Percentiles rank a stretch among this genome's conserved stretches.
phyloP scores from a whole-genome alignment of 805 yeast species.

The Scheffersomyces stipitis region DNA sequence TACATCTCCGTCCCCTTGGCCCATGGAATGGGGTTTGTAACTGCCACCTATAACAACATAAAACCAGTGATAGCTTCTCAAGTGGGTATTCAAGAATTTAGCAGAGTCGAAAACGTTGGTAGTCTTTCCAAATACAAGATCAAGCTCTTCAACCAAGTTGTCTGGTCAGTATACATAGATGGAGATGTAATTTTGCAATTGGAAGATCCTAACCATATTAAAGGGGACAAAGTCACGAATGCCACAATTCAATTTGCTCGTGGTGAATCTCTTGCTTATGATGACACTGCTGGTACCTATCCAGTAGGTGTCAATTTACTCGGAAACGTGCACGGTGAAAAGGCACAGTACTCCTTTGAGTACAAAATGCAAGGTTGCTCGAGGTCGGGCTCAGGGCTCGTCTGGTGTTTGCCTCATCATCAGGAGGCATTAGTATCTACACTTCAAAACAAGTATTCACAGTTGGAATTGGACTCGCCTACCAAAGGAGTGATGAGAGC shows the following conservation, averaged over 20 bases:
- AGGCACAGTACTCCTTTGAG: constrained; percentile 27
- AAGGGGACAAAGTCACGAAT: constrained; percentile 43
- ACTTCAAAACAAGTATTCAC: constrained; percentile 26
- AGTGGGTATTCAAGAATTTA: constrained; percentile 61
- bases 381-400: constrained; percentile 27
- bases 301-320: constrained; percentile 47
- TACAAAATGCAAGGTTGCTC: constrained; percentile 29
- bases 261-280: constrained; percentile 40
- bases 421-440: constrained; percentile 34
- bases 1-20: constrained; percentile 52
- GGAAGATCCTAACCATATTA: constrained; percentile 37
- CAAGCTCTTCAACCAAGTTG: constrained; percentile 52
- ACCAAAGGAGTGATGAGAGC: constrained; percentile 52
- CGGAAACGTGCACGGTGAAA: constrained; percentile 22
- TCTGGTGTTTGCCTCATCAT: constrained; percentile 57
- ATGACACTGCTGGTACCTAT: constrained; percentile 62
- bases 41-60: constrained; percentile 45
- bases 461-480: constrained; percentile 44
- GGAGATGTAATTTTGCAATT: constrained; percentile 28
- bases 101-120: constrained; percentile 24
- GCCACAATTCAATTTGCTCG: constrained; percentile 26
- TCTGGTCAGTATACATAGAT: constrained; percentile 63
- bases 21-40: constrained; percentile 82
- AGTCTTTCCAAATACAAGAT: constrained; percentile 53
- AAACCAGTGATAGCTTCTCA: constrained; percentile 46